Evolutionary conservation across 176 grass and related monocot genomes (phyloP).

Genomic region (Thinopyrum elongatum): DNA sequence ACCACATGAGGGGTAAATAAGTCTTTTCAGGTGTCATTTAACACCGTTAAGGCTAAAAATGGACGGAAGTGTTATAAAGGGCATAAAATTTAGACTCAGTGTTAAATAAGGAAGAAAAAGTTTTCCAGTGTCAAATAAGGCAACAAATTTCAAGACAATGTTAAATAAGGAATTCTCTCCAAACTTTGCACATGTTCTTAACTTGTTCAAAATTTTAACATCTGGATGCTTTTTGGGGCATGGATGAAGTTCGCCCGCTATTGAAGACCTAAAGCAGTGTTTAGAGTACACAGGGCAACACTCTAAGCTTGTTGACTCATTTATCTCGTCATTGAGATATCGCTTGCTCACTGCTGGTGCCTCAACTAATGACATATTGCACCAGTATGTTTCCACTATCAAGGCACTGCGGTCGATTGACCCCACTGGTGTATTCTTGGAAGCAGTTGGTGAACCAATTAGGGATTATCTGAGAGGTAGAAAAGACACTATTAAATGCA

Average conservation of each 20-base stretch:
- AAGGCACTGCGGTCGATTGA: constrained; percentile 91
- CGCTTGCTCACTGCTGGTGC: constrained; percentile 93
- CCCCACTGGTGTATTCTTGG: constrained; percentile 91
- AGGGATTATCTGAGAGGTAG: constrained; percentile 96
- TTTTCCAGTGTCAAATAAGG: no score
- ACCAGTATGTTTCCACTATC: constrained; percentile 96
- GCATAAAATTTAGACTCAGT: no score
- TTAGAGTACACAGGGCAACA: constrained; percentile 95
- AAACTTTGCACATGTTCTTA: constrained; percentile 23
- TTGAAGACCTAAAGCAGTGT: constrained; percentile 95
- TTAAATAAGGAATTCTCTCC: no score
- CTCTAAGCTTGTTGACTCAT: constrained; percentile 93
- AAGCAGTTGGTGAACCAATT: constrained; percentile 99
- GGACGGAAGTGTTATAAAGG: background rate
- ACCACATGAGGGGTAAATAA: no score
- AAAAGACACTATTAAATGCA: constrained; percentile 99
- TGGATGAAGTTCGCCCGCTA: constrained; percentile 76
- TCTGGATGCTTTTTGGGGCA: constrained; percentile 20
- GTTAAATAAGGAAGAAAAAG: no score
- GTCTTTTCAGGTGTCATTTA: no score
- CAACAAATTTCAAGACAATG: no score
- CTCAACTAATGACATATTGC: constrained; percentile 98
- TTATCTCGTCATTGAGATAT: constrained; percentile 91
- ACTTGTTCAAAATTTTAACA: constrained; percentile 10
- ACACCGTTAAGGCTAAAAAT: no score